A percentile compares a stretch with the other conserved stretches of the same genome.
These are phyloP conservation scores for Russula foetens DNA, from an alignment of 768 basidiomycete genomes.

Conservation along the genomic window DNA sequence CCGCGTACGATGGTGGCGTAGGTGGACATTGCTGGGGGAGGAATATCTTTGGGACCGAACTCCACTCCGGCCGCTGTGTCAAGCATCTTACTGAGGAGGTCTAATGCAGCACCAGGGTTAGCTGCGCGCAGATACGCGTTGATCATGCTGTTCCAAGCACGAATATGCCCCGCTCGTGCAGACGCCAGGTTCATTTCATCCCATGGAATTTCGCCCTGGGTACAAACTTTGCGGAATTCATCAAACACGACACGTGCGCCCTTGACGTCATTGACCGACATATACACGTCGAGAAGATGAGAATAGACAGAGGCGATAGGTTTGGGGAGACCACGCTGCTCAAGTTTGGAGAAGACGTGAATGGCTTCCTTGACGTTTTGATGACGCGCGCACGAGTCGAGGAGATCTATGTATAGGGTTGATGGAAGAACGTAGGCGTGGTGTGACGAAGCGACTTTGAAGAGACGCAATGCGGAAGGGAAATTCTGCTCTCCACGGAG, in stretches of 20 bases:
- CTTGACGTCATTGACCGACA: conserved; percentile 39
- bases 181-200: conserved; percentile 17
- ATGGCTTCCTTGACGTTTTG: conserved; percentile 52
- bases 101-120: conserved; percentile 53
- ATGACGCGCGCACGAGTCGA: conserved; percentile 54
- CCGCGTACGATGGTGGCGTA: conserved; percentile 57
- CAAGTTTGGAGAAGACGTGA: conserved; percentile 55
- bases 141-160: conserved; percentile 71
- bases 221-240: conserved; percentile 42
- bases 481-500: conserved; percentile 65
- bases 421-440: conserved; percentile 29
- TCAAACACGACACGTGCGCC: conserved; percentile 54
- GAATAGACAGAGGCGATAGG: conserved; percentile 37
- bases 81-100: conserved; percentile 65
- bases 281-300: conserved; percentile 52
- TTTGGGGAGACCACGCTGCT: conserved; percentile 32
- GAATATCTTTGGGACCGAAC: conserved; percentile 36
- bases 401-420: conserved; percentile 42
- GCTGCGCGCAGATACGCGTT: conserved; percentile 61
- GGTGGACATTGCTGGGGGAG: conserved; percentile 52
- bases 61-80: conserved; percentile 30
- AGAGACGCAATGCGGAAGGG: conserved; percentile 60
- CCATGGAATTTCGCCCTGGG: conserved; percentile 32
- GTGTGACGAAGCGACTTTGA: conserved; percentile 47
- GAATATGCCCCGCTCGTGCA: conserved; percentile 31